A percentile compares a stretch with the other conserved stretches of the same genome.
Evolutionary conservation across 2,329 filamentous ascomycete species (phyloP).

Genomic region (Trichoderma hamatum): DNA sequence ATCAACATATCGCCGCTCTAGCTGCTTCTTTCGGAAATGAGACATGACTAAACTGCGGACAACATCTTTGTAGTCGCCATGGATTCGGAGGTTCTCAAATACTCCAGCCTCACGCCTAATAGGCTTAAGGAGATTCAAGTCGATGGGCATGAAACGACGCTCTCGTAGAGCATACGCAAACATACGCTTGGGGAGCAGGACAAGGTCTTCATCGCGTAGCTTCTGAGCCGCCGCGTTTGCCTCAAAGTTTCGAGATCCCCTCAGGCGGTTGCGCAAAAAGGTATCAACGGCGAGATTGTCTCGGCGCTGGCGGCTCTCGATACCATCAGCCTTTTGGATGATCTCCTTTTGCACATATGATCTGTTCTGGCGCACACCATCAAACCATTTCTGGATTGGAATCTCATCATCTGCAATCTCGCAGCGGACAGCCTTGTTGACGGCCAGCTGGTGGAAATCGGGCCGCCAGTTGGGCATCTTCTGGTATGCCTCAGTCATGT

Average conservation of each 20-base stretch:
- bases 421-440: conserved; percentile 38
- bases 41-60: conserved; percentile 46
- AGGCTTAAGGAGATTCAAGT: conserved; percentile 41
- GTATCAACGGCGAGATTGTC: conserved; percentile 41
- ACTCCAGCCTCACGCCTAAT: conserved; percentile 42
- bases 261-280: conserved; percentile 42
- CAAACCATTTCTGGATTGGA: conserved; percentile 45
- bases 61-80: conserved; percentile 47
- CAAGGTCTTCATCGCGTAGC: conserved; percentile 36
- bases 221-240: conserved; percentile 37
- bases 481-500: conserved; percentile 46
- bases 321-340: conserved; percentile 42
- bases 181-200: conserved; percentile 47
- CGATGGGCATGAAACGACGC: conserved; percentile 44
- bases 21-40: conserved; percentile 46
- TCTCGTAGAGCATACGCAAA: conserved; percentile 48
- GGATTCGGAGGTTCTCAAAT: conserved; percentile 47
- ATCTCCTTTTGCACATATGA: conserved; percentile 42
- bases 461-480: conserved; percentile 45
- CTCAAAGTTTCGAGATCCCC: conserved; percentile 42
- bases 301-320: conserved; percentile 43
- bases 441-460: conserved; percentile 36
- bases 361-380: conserved; percentile 36
- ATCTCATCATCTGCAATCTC: conserved; percentile 42
- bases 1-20: conserved; percentile 41